Evolutionary conservation across 2,329 filamentous ascomycete species (phyloP), one percentile per base, ranked within the genome.

Genomic region (Cladosporium oxysporum): DNA sequence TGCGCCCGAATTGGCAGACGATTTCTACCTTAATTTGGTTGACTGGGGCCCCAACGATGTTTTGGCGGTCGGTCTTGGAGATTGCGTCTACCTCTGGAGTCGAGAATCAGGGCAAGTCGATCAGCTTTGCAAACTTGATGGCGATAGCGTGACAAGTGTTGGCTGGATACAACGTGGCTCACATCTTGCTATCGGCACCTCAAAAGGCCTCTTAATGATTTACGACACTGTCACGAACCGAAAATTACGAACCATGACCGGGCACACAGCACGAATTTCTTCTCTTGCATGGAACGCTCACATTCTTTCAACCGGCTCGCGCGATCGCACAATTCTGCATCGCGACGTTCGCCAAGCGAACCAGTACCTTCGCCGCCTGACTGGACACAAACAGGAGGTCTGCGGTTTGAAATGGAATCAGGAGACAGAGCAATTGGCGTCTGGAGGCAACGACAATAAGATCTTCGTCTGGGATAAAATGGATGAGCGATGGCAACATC

Each of bases 21-120:
- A 99, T 76, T 99, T 98, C 78, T 99, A 99, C 74, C 84, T 99
- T 41, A 99, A 99, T 74, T 82, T 99, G 29, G 94, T 99, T 3
- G 95, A 99, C 75, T 99, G 95, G 95, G 95, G 95, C 52, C 96
- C 92, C 73, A 93, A 91, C 71, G 97, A 98, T 77, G 90, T 97
- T 10, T 84, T 99, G 12, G 95, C 94, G 7, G 95, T 99, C 52
- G 95, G 95, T 0, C 82, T 99, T 29, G 93, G 93, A 21, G 92
- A 91, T 21, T 96, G 92, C 71, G 95, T 99, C 6, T 99, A 98
- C 76, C 95, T 98, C 88, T 99, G 95, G 95, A 97, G 97, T 76
- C 95, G 93, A 5, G 88, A 92, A 71, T 91, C 91, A 8, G 95
- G 94, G 69, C 88, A 91, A 69, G 95, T 99, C 2, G 96, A 93